Evolutionary conservation across 23 red algal species (phyloP).

Genomic region (Gracilaria caudata): DNA sequence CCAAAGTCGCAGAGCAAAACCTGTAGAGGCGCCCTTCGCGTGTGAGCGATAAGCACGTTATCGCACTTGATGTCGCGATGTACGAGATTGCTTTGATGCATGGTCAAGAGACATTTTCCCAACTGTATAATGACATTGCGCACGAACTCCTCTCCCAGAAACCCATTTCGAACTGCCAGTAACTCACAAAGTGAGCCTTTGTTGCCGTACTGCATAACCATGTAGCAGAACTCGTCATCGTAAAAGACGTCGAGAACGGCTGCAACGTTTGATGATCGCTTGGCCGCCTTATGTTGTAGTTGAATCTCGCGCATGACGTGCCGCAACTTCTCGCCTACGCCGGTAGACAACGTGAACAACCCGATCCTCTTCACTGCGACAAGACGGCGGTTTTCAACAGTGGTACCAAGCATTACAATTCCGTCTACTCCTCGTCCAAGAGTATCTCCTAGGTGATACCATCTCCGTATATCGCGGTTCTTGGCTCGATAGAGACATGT

Average conservation of each 20-base stretch:
- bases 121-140: slow-evolving; percentile 48
- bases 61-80: slow-evolving; percentile 60
- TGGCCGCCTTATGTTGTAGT: slow-evolving; percentile 58
- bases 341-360: slow-evolving; percentile 9
- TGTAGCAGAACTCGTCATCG: slow-evolving; percentile 42
- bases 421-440: slow-evolving; percentile 39
- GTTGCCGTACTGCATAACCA: slow-evolving; percentile 61
- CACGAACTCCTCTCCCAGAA: slow-evolving; percentile 33
- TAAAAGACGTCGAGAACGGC: slow-evolving; percentile 46
- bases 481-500: slow-evolving; percentile 41
- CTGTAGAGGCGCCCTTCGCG: not conserved
- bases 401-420: slow-evolving; percentile 19
- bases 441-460: slow-evolving; percentile 20
- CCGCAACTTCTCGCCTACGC: slow-evolving; percentile 19
- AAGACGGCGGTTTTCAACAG: slow-evolving; percentile 8
- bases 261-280: slow-evolving; percentile 30
- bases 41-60: slow-evolving; percentile 38
- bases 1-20: slow-evolving; percentile 46
- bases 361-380: slow-evolving; percentile 48
- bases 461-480: slow-evolving; percentile 38
- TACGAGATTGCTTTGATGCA: slow-evolving; percentile 49
- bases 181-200: slow-evolving; percentile 42
- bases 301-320: slow-evolving; percentile 31
- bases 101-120: slow-evolving; percentile 22
- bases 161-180: slow-evolving; percentile 24